Conservation (phyloP, 2,329 filamentous ascomycete genomes). For the Hymenotorrendiella dingleyae region DNA sequence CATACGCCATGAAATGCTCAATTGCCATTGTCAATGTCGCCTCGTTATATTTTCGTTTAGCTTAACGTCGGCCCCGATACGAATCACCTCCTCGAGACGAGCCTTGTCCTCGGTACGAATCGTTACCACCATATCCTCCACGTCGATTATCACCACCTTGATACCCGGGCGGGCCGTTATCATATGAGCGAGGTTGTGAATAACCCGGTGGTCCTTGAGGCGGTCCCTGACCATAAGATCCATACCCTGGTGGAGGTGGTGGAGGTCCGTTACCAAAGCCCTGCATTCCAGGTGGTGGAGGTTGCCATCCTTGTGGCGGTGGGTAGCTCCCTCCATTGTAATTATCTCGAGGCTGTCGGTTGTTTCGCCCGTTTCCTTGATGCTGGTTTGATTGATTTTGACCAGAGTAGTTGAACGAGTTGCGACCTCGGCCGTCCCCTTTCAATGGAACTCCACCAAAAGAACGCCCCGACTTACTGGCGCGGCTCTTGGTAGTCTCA, state of each 20-base stretch:
- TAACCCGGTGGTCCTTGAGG: slow-evolving; percentile 19
- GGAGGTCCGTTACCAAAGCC: slow-evolving; percentile 41
- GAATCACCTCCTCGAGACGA: slow-evolving; percentile 5
- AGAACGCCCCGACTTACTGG: slow-evolving; percentile 59
- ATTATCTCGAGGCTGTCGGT: slow-evolving; percentile 11
- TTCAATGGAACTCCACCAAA: slow-evolving; percentile 61
- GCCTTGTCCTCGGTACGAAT: slow-evolving; percentile 4
- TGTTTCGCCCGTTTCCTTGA: slow-evolving; percentile 9
- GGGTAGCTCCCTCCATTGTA: slow-evolving; percentile 5
- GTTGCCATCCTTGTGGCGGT: slow-evolving; percentile 33
- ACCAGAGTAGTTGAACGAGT: slow-evolving; percentile 48
- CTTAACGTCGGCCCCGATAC: slow-evolving; percentile 13
- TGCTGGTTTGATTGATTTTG: slow-evolving; percentile 15
- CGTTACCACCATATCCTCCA: slow-evolving; percentile 11
- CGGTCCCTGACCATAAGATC: slow-evolving; percentile 17
- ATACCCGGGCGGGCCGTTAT: slow-evolving; percentile 15
- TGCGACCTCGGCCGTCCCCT: slow-evolving; percentile 41
- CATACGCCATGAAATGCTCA: too few species aligned
- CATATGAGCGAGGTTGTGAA: slow-evolving; percentile 15
- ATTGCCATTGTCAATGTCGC: too few species aligned
- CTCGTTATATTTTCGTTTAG: too few species aligned
- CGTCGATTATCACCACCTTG: too few species aligned
- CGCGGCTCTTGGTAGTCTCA: slow-evolving; percentile 62
- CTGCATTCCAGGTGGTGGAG: slow-evolving; percentile 40
- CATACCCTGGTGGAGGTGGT: slow-evolving; percentile 36